Evolutionary conservation across 495 filamentous ascomycete species (phyloP), one percentile per base, ranked within the genome.

Genomic region (Daldinia concentrica): DNA sequence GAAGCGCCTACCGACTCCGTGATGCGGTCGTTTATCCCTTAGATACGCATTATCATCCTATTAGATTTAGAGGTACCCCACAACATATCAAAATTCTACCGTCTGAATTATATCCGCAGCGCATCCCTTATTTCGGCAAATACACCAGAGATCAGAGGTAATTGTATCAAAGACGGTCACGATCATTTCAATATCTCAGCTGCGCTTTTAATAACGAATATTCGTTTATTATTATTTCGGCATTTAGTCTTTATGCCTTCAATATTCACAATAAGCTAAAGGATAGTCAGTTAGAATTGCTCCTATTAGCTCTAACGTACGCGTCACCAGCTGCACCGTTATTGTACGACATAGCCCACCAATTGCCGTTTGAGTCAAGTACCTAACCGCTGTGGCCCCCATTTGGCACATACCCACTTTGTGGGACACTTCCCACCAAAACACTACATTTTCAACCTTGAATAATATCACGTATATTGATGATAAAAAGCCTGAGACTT

Each of bases 251-350:
- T 9, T 5, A 5, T 0, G 17, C 22, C 3, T 48, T 48, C 43
- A 48, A 4, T 24, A 48, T 24, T 19, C 11, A 12, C 22, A 22
- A 48, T 24, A 48, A 3, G 17, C 3, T 26, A 52, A 29, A 15
- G 24, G 12, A 30, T 48, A 72, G 19, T 54, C 22, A 29, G 15
- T 22, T 34, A 34, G 32, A 34, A 43, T 9, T 41, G 29, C 62
- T 37, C 26, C 50, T 58, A 36, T 62, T 48, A 50, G 11, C 36
- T 17, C 9, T 34, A 41, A 39, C 41, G 55, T 50, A 68, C 45
- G 34, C 58, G 56, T 64, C 59, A 52, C 51, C n/a, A 30, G 41
- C 60, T 22, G 56, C 41, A 67, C 61, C 64, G 61, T 73, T 73
- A 30, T 51, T 58, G 61, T 73, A 64, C 58, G 17, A 73, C 70